Evolutionary conservation across 495 filamentous ascomycete genomes (phyloP), one percentile per base, ranked within the genome.

Genomic region (Cairneyella variabilis): DNA sequence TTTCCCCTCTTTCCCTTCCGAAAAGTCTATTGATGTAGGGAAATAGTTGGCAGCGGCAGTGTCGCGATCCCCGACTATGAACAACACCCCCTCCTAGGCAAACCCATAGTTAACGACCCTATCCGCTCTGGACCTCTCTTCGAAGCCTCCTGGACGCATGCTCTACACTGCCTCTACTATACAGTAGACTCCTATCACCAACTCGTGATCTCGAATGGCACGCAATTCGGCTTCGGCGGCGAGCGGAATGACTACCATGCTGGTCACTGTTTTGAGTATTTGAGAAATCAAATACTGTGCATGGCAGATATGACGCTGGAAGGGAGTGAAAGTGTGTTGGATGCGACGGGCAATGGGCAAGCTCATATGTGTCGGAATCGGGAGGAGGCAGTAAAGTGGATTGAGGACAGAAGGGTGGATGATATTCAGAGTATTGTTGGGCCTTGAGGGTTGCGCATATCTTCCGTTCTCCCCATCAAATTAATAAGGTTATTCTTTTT

Each of bases 121-220:
- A 65, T 65, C 26, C 53, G 63, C 4, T 48, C 54, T 11, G 64
- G 64, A 18, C 48, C 64, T 4, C 21, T 67, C 1, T 67, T 63
- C 48, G 64, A 67, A 58, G 64, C 64, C 8, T 63, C 60, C 0
- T 67, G 64, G 64, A 65, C 64, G 5, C 63, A 67, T 38, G 62
- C 64, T 3, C 51, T 65, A 11, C 63, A 67, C 50, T 67, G 63
- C 48, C 42, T 67, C 11, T 67, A 67, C 32, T 67, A 67, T 53
- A 52, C 54, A 17, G 60, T 67, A 3, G 64, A 67, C 42, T 54
- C 46, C 14, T 67, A 67, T 38, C 64, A 67, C 32, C 62, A 65
- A 40, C 54, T 67, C 0, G 56, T 64, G 4, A 41, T 63, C 37
- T 57, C 59, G 32, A 54, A 56, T 22, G n/a, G n/a, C n/a, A n/a